A percentile compares a stretch with the other conserved stretches of the same genome.
phyloP scores from a whole-genome alignment of 202 grass and related monocot species.

The Zizania palustris region DNA sequence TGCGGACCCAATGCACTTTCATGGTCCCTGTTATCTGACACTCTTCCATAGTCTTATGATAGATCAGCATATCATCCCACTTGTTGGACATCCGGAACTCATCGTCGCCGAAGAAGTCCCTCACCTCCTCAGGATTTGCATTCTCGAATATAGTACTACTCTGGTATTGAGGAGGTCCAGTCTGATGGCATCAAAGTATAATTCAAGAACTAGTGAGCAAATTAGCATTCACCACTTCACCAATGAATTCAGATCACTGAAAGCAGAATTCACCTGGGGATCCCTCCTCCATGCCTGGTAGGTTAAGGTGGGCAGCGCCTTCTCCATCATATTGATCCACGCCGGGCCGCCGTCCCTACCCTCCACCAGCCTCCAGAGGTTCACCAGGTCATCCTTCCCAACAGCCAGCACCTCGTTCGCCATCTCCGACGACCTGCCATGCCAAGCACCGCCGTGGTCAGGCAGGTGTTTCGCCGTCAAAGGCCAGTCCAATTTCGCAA shows the following conservation, averaged over 20 bases:
- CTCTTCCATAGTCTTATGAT: slow-evolving; percentile 65
- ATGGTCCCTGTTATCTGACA: slow-evolving; percentile 67
- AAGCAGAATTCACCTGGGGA: slow-evolving; percentile 46
- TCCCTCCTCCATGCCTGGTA: slow-evolving; percentile 95
- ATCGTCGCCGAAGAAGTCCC: slow-evolving; percentile 86
- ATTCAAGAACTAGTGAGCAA: background rate
- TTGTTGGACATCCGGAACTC: slow-evolving; percentile 85
- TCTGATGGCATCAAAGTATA: slow-evolving; percentile 49
- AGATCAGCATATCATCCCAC: slow-evolving; percentile 94
- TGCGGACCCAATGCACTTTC: slow-evolving; percentile 89
- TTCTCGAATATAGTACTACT: slow-evolving; percentile 84
- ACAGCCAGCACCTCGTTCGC: slow-evolving; percentile 54
- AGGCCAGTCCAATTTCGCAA: slow-evolving; percentile 11
- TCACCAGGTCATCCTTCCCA: slow-evolving; percentile 64
- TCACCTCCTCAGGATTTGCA: slow-evolving; percentile 69
- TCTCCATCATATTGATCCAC: slow-evolving; percentile 93
- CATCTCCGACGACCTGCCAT: slow-evolving; percentile 51
- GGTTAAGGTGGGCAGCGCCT: slow-evolving; percentile 59
- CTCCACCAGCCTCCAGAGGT: slow-evolving; percentile 70
- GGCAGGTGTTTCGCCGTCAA: background rate
- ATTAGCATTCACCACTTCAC: background rate
- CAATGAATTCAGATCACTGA: slow-evolving; percentile 2
- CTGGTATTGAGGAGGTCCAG: slow-evolving; percentile 68
- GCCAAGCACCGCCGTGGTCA: slow-evolving; percentile 12
- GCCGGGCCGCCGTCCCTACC: slow-evolving; percentile 69